Percentiles rank a stretch among this genome's conserved stretches.
Conservation (phyloP, 352 stramenopile species). For the Thalassiosira exigua region DNA sequence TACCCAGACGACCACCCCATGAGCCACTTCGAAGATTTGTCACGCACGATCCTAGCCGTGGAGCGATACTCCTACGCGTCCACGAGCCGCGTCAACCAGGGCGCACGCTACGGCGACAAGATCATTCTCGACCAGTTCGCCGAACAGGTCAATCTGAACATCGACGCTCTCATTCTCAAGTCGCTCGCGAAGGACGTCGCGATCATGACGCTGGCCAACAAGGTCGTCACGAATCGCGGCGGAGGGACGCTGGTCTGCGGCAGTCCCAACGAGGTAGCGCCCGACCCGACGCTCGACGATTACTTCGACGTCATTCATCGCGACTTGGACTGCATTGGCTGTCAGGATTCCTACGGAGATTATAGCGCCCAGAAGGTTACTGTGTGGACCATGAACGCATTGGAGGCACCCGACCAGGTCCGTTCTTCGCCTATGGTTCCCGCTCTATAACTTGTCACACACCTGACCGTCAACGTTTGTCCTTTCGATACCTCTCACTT, state of each 20-base stretch:
- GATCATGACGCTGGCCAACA: slow-evolving; percentile 25
- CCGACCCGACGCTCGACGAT: slow-evolving; percentile 30
- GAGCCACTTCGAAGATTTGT: slow-evolving; percentile 54
- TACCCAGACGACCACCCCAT: slow-evolving; percentile 49
- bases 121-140: slow-evolving; percentile 65
- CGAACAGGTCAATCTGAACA: slow-evolving; percentile 44
- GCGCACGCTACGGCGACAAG: slow-evolving; percentile 53
- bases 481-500: no score
- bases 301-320: slow-evolving; percentile 32
- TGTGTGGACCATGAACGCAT: slow-evolving; percentile 59
- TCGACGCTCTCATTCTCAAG: slow-evolving; percentile 26
- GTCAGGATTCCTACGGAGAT: slow-evolving; percentile 14
- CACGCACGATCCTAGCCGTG: slow-evolving; percentile 20
- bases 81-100: slow-evolving; percentile 35
- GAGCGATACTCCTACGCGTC: slow-evolving; percentile 40
- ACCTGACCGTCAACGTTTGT: no score
- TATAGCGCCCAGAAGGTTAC: slow-evolving; percentile 40
- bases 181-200: slow-evolving; percentile 5
- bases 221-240: slow-evolving; percentile 10
- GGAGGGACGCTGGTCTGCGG: slow-evolving; percentile 53
- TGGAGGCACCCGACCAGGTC: slow-evolving; percentile 51
- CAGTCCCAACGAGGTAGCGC: slow-evolving; percentile 52
- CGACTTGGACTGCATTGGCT: slow-evolving; percentile 20
- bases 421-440: not conserved
- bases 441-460: not conserved